Evolutionary conservation across 2,329 filamentous ascomycete species (phyloP), one percentile per base, ranked within the genome.

Genomic region (Fusarium nodosum): DNA sequence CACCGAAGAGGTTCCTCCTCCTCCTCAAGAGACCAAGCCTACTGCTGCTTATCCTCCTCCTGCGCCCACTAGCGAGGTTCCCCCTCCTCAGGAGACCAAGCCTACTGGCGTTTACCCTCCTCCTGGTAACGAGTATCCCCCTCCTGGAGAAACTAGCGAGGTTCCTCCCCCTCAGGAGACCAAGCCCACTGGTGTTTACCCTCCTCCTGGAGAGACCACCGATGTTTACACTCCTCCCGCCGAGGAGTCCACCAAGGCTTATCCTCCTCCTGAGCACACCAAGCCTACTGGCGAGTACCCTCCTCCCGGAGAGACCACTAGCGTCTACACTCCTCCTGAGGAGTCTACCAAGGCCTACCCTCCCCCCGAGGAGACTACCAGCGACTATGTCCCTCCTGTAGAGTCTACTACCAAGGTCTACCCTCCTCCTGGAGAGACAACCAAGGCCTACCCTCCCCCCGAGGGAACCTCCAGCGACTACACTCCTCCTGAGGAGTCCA

Each of bases 121-220:
- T 42, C 61, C 64, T 3, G 45, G 30, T 31, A 31, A 31, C 30
- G 30, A 31, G 30, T 31, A 31, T 31, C 59, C 51, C 39, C 57
- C 66, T 44, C 62, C 64, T 3, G 45, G 31, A 16, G 20, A 50
- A 7, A 69, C 59, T 34, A 42, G 15, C 5, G 42, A 45, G 26
- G 26, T 30, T 5, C 42, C 53, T 3, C 52, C 52, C 36, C 52
- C 52, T 2, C 15, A 55, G 7, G 13, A 41, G 39, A 24, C 39
- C 7, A 26, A 50, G 20, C 39, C 58, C 3, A 53, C 44, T 15
- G 50, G 10, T 1, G 39, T 1, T 3, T 22, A 22, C 20, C 38
- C 38, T 41, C 38, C 38, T 9, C 38, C 38, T 3, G 44, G 26
- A 26, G 4, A 39, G 38, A 39, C 38, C 5, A 41, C 33, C 33